Evolutionary conservation across 345 rosid species (phyloP), one percentile per base, ranked within the genome.

Genomic region (Aquilaria sinensis): DNA sequence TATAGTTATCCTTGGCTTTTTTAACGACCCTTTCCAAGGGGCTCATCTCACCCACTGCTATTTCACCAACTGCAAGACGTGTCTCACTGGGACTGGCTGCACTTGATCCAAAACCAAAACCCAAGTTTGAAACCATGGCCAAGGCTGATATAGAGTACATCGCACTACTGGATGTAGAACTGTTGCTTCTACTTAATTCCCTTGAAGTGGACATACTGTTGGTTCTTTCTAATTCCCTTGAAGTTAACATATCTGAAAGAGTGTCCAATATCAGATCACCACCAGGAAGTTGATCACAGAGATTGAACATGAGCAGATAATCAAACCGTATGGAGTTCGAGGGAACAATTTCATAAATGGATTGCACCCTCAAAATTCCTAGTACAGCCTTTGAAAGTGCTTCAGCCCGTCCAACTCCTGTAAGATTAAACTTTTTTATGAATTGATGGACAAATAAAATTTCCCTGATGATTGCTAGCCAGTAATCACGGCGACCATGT

Each of bases 241-340:
- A 48, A 56, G 73, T 70, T 10, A 85, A 87, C 84, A 83, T 81
- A 66, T 75, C 79, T 56, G 99, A 95, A 61, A 94, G 91, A 55
- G 96, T 86, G 68, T 94, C 91, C 49, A 94, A 85, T 67, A 90
- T 81, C 70, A 87, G 67, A 78, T 94, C 97, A 45, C 99, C 99
- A 64, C 97, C 97, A 9, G 97, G 99, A 75, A 94, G 89, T 69
- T 85, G 93, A 74, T 94, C 96, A 54, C 97, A 87, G 51, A 90
- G 92, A 75, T 83, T 94, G 68, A 94, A 94, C 71, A 85, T 81
- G 64, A 94, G 96, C 73, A 94, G 85, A 66, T 73, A 57, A 59
- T 87, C 92, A 53, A 52, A 76, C 11, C 50, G 68, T 51, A 76
- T 56, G 47, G 83, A 57, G 37, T 56, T 75, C 49, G 70, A 64